Evolutionary conservation across 2,329 filamentous ascomycete species (phyloP).

Genomic region (Colletotrichum eleusines): DNA sequence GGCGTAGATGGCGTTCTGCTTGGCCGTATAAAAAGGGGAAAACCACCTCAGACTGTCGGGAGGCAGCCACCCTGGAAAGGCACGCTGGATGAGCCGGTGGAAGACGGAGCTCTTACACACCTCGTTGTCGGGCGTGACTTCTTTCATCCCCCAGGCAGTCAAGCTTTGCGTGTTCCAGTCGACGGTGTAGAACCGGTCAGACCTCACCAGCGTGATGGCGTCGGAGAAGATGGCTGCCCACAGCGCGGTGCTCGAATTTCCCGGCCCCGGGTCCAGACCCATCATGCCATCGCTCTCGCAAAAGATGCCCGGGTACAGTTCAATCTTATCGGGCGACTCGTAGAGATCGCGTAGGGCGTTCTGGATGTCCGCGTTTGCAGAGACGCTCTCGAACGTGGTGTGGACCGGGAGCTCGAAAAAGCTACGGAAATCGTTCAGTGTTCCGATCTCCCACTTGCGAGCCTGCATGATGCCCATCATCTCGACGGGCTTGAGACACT

Average conservation of each 20-base stretch:
- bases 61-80: background rate
- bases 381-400: conserved; percentile 64
- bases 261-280: conserved; percentile 53
- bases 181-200: conserved; percentile 72
- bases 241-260: conserved; percentile 62
- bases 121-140: background rate
- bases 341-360: conserved; percentile 60
- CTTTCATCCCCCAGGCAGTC: conserved; percentile 56
- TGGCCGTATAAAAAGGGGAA: background rate
- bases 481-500: conserved; percentile 60
- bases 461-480: conserved; percentile 61
- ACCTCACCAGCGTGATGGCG: conserved; percentile 70
- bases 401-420: conserved; percentile 64
- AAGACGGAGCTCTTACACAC: conserved; percentile 1
- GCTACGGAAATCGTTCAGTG: conserved; percentile 64
- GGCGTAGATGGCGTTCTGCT: conserved; percentile 6
- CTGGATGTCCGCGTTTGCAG: conserved; percentile 60
- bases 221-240: conserved; percentile 71
- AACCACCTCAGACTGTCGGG: background rate
- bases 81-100: background rate
- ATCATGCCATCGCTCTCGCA: conserved; percentile 66
- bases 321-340: conserved; percentile 64
- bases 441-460: conserved; percentile 63
- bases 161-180: background rate
- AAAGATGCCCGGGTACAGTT: conserved; percentile 70